Conservation (phyloP, 352 stramenopile species). For the Globisporangium megalacanthum region DNA sequence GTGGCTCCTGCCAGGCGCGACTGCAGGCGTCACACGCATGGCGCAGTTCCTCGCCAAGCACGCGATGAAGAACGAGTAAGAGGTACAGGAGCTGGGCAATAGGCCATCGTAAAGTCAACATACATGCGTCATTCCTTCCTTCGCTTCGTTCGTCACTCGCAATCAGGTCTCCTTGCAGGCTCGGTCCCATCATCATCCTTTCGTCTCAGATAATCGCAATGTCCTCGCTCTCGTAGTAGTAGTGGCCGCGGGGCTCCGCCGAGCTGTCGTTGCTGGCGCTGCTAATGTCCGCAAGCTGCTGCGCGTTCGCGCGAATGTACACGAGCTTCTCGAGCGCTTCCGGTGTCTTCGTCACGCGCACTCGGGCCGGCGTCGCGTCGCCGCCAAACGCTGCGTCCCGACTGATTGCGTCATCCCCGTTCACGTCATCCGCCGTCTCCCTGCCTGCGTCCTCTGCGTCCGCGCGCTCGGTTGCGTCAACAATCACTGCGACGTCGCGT, state of each 20-base stretch:
- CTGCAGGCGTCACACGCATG: constrained; percentile 11
- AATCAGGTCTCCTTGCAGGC: too few species aligned
- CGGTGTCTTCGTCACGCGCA: background rate
- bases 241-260: background rate
- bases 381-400: too few species aligned
- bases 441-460: background rate
- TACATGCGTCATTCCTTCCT: background rate
- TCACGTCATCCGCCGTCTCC: background rate
- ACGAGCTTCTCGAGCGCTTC: background rate
- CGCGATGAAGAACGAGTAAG: background rate
- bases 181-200: background rate
- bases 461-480: background rate
- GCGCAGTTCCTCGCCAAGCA: constrained; percentile 17
- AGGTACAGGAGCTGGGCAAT: too few species aligned
- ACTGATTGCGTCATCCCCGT: background rate
- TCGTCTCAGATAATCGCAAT: constrained; percentile 2
- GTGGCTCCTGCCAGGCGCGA: constrained; percentile 13
- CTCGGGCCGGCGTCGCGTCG: background rate
- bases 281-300: background rate
- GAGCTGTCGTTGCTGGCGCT: background rate
- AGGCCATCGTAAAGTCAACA: too few species aligned
- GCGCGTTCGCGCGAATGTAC: constrained; percentile 1
- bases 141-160: too few species aligned
- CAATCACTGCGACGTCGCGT: background rate
- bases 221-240: constrained; percentile 7